Evolutionary conservation across 2,329 filamentous ascomycete species (phyloP).

Genomic region (Blastomyces parvus): DNA sequence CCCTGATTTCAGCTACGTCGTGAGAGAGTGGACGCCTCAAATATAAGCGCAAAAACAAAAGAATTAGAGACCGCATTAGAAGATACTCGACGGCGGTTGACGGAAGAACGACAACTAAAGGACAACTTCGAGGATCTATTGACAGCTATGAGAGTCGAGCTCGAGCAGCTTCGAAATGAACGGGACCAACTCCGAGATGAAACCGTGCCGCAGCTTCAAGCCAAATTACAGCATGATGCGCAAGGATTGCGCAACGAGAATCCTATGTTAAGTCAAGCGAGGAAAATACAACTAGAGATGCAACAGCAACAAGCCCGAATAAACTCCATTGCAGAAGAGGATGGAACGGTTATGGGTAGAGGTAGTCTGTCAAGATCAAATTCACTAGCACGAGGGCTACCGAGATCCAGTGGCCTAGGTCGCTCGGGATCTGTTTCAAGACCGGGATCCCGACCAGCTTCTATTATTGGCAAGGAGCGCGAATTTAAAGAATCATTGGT

Average conservation of each 20-base stretch:
- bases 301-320: conserved; percentile 42
- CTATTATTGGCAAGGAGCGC: conserved; percentile 42
- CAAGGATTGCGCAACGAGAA: conserved; percentile 51
- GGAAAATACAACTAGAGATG: conserved; percentile 41
- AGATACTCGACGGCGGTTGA: conserved; percentile 68
- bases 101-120: conserved; percentile 78
- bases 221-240: conserved; percentile 77
- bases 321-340: conserved; percentile 54
- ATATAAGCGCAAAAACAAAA: conserved; percentile 50
- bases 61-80: conserved; percentile 75
- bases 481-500: conserved; percentile 60
- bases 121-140: conserved; percentile 91
- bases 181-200: conserved; percentile 76
- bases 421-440: conserved; percentile 43
- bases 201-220: conserved; percentile 66
- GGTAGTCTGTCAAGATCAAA: conserved; percentile 53
- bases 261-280: conserved; percentile 30
- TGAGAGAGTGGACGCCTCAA: conserved; percentile 45
- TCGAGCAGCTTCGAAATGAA: conserved; percentile 75
- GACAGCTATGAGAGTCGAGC: conserved; percentile 69
- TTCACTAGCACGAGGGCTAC: conserved; percentile 51
- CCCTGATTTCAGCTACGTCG: conserved; percentile 35
- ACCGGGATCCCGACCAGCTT: conserved; percentile 42
- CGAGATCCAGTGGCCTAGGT: conserved; percentile 32
- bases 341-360: conserved; percentile 34